Base-by-base conservation (phyloP, 768 basidiomycete species). In the Boletus reticuloceps region DNA sequence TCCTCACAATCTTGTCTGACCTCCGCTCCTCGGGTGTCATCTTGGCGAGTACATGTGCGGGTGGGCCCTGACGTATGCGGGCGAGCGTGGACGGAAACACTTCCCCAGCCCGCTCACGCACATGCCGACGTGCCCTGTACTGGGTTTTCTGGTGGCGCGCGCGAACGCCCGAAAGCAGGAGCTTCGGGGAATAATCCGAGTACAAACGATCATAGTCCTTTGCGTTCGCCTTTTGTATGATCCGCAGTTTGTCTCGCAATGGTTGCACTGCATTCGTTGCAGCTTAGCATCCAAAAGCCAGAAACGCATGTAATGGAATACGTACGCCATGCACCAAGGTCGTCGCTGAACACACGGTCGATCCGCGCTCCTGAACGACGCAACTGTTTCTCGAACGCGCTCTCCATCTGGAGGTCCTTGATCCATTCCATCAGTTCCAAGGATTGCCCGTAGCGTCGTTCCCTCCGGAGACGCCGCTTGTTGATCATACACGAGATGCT, bases 401-500 rank as follows among this genome's bases (percentile, higher is more conserved):
- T 51, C 61, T 82, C 82, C 44, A 59, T 50, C 19, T 56, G 43
- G 5, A 81, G 50, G 58, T 76, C 74, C 16, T 69, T 62, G 41
- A 64, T 50, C 64, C 65, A 69, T 31, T 71, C 76, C 5, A 60
- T 52, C 3, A 82, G 55, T 14, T 66, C 58, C 5, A 59, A 66
- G 10, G 69, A 66, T 47, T 68, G 69, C 29, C 62, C 71, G n/a
- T 77, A 59, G 6, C 89, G 79, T 36, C 73, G 69, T 7, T 76
- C 82, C 1, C 79, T 73, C 5, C 73, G 71, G 10, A 64, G 57
- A 16, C 78, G 72, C 2, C 86, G 74, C 16, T 73, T 70, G 40
- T 72, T 66, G 34, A 95, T 89, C 75, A 94, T 91, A 67, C 81
- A 79, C 2, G 81, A 77, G 43, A 94, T 80, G n/a, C 79, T 75